A percentile compares a stretch with the other conserved stretches of the same genome.
Evolutionary conservation across 768 basidiomycete genomes (phyloP).

Genomic region (Boletellus emodensis): DNA sequence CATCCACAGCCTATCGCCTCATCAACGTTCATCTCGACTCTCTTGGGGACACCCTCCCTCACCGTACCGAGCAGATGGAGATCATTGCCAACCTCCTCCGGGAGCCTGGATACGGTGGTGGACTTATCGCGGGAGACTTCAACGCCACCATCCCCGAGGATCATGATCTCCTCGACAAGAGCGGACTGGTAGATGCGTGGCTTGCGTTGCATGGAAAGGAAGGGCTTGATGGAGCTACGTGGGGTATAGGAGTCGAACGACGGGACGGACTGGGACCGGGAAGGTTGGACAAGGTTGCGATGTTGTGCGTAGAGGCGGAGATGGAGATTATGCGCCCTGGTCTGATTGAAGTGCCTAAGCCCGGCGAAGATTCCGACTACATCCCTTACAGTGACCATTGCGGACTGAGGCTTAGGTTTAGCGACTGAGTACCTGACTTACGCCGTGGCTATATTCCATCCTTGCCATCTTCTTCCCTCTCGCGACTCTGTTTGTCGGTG

Average conservation of each 20-base stretch:
- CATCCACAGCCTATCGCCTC: not conserved
- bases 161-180: not conserved
- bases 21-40: not conserved
- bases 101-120: constrained; percentile 38
- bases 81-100: constrained; percentile 34
- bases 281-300: not conserved
- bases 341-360: too few relatives aligned
- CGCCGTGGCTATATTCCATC: too few relatives aligned
- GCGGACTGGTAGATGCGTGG: not conserved
- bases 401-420: too few relatives aligned
- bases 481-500: too few relatives aligned
- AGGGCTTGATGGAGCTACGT: not conserved
- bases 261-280: too few relatives aligned
- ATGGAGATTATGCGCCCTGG: not conserved
- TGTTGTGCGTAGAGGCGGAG: not conserved
- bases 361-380: too few relatives aligned
- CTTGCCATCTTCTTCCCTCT: too few relatives aligned
- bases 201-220: not conserved
- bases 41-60: too few relatives aligned
- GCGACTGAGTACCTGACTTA: too few relatives aligned
- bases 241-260: not conserved
- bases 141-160: constrained; percentile 39
- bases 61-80: not conserved
- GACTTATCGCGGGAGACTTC: constrained; percentile 45
- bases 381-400: too few relatives aligned